Evolutionary conservation across 2,329 filamentous ascomycete species (phyloP), one percentile per base, ranked within the genome.

Genomic region (Lecanicillium sp.): DNA sequence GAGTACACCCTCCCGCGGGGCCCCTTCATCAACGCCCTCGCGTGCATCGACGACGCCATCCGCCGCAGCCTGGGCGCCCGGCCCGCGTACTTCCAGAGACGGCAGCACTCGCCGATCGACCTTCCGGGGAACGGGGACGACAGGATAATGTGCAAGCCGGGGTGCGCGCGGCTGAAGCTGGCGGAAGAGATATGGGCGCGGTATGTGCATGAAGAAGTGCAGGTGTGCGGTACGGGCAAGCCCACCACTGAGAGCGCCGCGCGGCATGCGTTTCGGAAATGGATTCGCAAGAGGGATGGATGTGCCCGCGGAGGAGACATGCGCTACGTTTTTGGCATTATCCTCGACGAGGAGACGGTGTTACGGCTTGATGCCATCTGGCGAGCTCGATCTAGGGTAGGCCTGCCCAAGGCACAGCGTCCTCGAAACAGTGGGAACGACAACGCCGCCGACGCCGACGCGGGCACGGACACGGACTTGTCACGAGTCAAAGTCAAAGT

Each of bases 281-380:
- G 45, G 45, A 41, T 48, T 10, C 8, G 30, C 2, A n/a, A 21
- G 29, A n/a, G 3, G 19, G 15, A 19, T 10, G 38, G 30, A 0
- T 42, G 30, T 11, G 5, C 30, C 11, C 17, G 26, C 5, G 32
- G 38, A 9, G 32, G 45, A 3, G 38, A 48, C 14, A 48, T 48
- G 38, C 38, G 45, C 38, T 43, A 37, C 32, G 45, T 48, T n/a
- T 48, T 48, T 6, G 30, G 30, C 24, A 10, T 48, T 2, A 21
- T 48, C 14, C 9, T 48, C 11, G 45, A 43, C 23, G 14, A 19
- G 7, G 45, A 42, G 12, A 37, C 45, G 29, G 42, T 48, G 23
- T 15, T 23, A 8, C 15, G 19, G 30, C 45, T 48, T 6, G 11
- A 42, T 19, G 23, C 20, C 9, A 19, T 32, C n/a, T 46, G 44